phyloP scores from a whole-genome alignment of 1,284 basidiomycete species.

The Kwoniella shivajii region DNA sequence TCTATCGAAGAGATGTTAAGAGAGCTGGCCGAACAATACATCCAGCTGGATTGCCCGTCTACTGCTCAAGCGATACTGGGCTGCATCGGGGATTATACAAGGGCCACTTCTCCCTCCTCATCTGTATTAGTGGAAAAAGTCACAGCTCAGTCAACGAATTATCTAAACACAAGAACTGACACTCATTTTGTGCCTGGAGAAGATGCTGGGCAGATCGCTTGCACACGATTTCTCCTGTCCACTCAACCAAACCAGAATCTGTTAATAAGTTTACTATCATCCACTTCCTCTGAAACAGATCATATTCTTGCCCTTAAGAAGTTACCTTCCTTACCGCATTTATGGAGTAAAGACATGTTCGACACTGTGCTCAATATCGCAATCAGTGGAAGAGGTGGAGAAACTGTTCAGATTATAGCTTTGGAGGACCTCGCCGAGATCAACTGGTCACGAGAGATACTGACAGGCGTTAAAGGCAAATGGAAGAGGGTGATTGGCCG shows the following conservation, averaged over 20 bases:
- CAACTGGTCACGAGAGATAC: conserved; percentile 7
- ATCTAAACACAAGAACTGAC: neutral
- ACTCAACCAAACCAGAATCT: conserved; percentile 1
- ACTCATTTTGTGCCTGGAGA: conserved; percentile 6
- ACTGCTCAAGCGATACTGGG: conserved; percentile 21
- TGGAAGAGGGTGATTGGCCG: neutral
- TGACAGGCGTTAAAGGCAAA: neutral
- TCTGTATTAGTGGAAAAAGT: neutral
- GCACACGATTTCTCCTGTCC: conserved; percentile 9
- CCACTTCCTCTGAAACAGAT: conserved; percentile 4
- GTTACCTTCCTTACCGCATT: neutral
- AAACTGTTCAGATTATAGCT: conserved; percentile 10
- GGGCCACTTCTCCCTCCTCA: neutral
- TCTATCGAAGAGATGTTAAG: conserved; percentile 17
- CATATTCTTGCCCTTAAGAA: conserved; percentile 11
- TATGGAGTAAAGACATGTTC: conserved; percentile 3
- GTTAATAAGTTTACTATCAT: conserved; percentile 4
- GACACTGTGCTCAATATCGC: conserved; percentile 9
- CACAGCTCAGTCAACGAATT: neutral
- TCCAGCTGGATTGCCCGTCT: conserved; percentile 9
- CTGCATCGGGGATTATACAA: conserved; percentile 22
- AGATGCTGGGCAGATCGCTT: conserved; percentile 10
- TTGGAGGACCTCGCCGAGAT: conserved; percentile 18
- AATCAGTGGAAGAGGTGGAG: neutral
- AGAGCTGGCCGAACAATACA: conserved; percentile 4